phyloP scores from a whole-genome alignment of 495 filamentous ascomycete species.

The Daldinia loculata region DNA sequence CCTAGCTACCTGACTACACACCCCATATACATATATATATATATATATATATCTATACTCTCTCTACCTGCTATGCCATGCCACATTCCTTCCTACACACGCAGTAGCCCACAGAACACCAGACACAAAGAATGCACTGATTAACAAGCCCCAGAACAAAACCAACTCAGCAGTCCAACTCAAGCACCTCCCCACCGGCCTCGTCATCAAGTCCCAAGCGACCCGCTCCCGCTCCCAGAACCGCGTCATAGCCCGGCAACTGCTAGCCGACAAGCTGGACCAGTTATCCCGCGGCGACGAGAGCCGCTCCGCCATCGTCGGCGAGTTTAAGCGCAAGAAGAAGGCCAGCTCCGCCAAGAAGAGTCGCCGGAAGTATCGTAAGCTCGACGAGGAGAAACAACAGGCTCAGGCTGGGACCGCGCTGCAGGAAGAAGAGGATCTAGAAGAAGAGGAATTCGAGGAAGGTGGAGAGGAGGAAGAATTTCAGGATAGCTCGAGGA shows the following conservation, averaged over 20 bases:
- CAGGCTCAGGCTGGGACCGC: not conserved
- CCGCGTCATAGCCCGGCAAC: constrained; percentile 80
- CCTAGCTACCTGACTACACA: not conserved
- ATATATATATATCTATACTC: too few relatives aligned
- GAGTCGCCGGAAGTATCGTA: constrained; percentile 59
- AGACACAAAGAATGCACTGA: not conserved
- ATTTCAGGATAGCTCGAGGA: not conserved
- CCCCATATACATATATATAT: too few relatives aligned
- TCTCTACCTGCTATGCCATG: too few relatives aligned
- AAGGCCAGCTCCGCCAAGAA: constrained; percentile 60
- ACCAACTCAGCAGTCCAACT: constrained; percentile 94
- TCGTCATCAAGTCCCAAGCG: constrained; percentile 91
- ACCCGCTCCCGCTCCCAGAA: constrained; percentile 90
- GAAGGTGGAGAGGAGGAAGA: not conserved
- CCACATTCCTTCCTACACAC: not conserved
- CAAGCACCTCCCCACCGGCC: constrained; percentile 84
- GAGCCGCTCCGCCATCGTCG: constrained; percentile 54
- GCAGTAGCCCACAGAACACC: not conserved
- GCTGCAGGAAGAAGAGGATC: not conserved
- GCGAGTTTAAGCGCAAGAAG: constrained; percentile 55
- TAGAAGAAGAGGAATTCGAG: constrained; percentile 13
- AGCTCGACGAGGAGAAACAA: constrained; percentile 54
- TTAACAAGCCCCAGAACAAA: constrained; percentile 75
- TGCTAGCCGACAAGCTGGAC: constrained; percentile 83
- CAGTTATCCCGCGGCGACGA: constrained; percentile 60